These are phyloP conservation scores for Elsinoe necatrix DNA, from an alignment of 2,329 filamentous ascomycete genomes.

Conservation along the genomic window DNA sequence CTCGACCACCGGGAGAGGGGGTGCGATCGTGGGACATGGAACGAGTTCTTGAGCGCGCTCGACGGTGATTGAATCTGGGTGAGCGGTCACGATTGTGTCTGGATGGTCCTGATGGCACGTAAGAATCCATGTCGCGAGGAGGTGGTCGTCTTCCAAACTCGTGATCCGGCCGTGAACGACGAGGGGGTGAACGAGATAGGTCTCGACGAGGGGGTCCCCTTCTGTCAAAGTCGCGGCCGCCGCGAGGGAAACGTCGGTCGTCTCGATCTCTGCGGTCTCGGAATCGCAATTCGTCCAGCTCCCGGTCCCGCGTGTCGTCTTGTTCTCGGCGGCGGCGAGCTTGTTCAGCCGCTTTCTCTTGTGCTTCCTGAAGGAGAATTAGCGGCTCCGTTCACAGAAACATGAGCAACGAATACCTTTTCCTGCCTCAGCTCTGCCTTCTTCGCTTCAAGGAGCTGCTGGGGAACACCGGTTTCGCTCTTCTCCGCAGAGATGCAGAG, in stretches of 20 bases:
- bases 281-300: constrained; percentile 59
- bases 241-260: constrained; percentile 29
- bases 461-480: constrained; percentile 83
- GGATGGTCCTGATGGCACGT: constrained; percentile 42
- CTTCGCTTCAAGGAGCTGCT: constrained; percentile 91
- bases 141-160: constrained; percentile 38
- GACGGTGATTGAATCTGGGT: constrained; percentile 4
- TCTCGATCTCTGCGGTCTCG: constrained; percentile 43
- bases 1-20: not conserved
- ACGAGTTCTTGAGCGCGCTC: constrained; percentile 1
- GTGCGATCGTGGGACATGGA: constrained; percentile 6
- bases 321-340: constrained; percentile 63
- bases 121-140: constrained; percentile 48
- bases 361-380: constrained; percentile 41
- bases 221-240: constrained; percentile 42
- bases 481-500: constrained; percentile 82
- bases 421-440: constrained; percentile 91
- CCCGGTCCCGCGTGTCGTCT: constrained; percentile 61
- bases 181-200: constrained; percentile 37
- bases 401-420: constrained; percentile 68
- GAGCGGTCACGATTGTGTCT: constrained; percentile 16
- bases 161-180: constrained; percentile 41
- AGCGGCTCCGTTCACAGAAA: not conserved
- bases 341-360: constrained; percentile 72
- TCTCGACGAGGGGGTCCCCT: constrained; percentile 37